phyloP scores from a whole-genome alignment of 1,284 basidiomycete genomes.

The Apiotrichum porosum region DNA sequence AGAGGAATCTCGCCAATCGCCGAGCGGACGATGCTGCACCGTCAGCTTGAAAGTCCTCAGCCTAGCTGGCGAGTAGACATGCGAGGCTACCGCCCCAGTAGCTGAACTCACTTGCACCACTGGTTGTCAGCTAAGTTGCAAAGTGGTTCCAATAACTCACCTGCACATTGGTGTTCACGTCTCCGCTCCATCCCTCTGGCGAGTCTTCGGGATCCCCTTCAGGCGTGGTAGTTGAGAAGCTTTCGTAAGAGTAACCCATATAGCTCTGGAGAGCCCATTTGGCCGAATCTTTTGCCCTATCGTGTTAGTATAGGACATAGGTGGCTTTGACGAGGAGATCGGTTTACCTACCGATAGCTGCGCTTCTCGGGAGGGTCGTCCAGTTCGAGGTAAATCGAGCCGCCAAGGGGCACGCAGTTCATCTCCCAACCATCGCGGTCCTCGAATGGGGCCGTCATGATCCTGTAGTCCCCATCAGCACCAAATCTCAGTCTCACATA shows the following conservation, averaged over 20 bases:
- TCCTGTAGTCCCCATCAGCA: constrained; percentile 46
- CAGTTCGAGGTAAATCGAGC: constrained; percentile 79
- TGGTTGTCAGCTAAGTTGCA: too few relatives aligned
- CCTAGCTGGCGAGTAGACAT: too few relatives aligned
- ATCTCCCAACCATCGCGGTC: constrained; percentile 74
- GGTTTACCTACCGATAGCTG: constrained; percentile 20
- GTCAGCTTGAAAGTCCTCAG: too few relatives aligned
- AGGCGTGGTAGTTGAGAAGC: constrained; percentile 33
- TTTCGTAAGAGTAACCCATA: constrained; percentile 47
- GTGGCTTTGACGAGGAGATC: neutral
- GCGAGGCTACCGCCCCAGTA: too few relatives aligned
- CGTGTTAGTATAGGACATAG: neutral
- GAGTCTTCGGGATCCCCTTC: constrained; percentile 36
- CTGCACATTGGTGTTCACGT: constrained; percentile 84
- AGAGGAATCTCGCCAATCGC: constrained; percentile 76
- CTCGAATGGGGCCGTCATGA: constrained; percentile 75
- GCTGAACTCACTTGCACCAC: constrained; percentile 22
- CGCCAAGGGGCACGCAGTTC: constrained; percentile 74
- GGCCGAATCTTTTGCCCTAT: constrained; percentile 20
- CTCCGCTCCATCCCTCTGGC: constrained; percentile 68
- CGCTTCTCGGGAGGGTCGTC: constrained; percentile 51
- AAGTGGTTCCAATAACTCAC: constrained; percentile 7
- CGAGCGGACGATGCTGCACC: constrained; percentile 68
- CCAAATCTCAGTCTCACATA: neutral
- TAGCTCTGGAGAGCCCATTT: constrained; percentile 38